These are phyloP conservation scores for Zygosaccharomyces sapae DNA, from an alignment of 1,139 yeast genomes.

Conservation along the genomic window DNA sequence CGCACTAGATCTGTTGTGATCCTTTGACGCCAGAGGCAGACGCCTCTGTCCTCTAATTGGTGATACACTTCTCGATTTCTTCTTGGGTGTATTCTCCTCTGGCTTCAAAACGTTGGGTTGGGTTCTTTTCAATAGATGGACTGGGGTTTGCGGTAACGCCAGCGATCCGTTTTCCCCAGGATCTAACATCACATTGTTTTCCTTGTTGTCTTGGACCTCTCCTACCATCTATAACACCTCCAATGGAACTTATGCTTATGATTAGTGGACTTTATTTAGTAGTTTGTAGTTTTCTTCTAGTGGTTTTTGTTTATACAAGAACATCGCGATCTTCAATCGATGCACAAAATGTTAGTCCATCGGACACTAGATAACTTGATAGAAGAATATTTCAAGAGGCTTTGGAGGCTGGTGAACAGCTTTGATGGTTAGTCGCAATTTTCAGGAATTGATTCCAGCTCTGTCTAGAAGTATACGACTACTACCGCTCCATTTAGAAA, in stretches of 20 bases:
- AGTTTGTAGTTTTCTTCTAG: not conserved
- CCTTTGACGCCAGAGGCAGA: slow-evolving; percentile 33
- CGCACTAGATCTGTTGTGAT: slow-evolving; percentile 24
- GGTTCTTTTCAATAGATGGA: slow-evolving; percentile 25
- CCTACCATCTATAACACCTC: not conserved
- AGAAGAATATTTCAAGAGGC: not conserved
- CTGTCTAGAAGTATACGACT: slow-evolving; percentile 7
- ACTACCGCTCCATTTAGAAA: slow-evolving; percentile 16
- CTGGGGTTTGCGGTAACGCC: slow-evolving; percentile 25
- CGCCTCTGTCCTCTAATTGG: slow-evolving; percentile 19
- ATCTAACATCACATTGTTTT: slow-evolving; percentile 18
- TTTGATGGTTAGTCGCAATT: not conserved
- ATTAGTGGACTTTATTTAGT: not conserved
- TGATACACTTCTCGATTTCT: slow-evolving; percentile 13
- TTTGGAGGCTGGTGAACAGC: not conserved
- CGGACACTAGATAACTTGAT: slow-evolving; percentile 1
- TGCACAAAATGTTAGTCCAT: slow-evolving; percentile 5
- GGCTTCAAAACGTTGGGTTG: slow-evolving; percentile 19
- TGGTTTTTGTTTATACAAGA: slow-evolving; percentile 1
- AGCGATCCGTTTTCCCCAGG: slow-evolving; percentile 5
- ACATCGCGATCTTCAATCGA: slow-evolving; percentile 1
- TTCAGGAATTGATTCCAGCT: not conserved
- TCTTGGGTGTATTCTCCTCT: slow-evolving; percentile 4
- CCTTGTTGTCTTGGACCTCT: slow-evolving; percentile 19
- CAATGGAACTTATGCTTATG: not conserved